Evolutionary conservation across 176 grass and related monocot species (phyloP).

Genomic region (Cenchrus purpureus): DNA sequence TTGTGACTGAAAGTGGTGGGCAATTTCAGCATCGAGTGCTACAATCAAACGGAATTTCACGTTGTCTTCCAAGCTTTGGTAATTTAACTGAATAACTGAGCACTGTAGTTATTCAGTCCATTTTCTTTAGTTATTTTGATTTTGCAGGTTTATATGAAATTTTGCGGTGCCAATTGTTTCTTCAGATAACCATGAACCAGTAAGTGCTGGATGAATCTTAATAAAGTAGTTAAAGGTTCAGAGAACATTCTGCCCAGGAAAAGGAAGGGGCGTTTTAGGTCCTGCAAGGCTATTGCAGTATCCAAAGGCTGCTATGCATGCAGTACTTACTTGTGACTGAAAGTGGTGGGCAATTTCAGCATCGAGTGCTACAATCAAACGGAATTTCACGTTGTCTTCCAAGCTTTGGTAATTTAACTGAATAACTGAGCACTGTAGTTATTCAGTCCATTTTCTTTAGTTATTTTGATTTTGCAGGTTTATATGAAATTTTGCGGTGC

Average conservation of each 20-base stretch:
- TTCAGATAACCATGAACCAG: background rate
- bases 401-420: background rate
- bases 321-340: background rate
- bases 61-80: no score
- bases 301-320: background rate
- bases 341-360: background rate
- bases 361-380: background rate
- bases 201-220: background rate
- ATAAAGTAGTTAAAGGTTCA: background rate
- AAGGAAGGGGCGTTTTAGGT: background rate
- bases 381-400: no score
- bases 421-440: background rate
- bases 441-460: no score
- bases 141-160: background rate
- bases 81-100: background rate
- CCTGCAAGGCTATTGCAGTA: background rate
- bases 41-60: no score
- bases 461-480: no score
- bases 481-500: background rate
- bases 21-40: background rate
- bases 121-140: no score
- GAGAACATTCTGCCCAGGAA: background rate
- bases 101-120: no score
- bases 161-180: no score
- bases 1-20: background rate